Evolutionary conservation across 495 filamentous ascomycete species (phyloP), one percentile per base, ranked within the genome.

Genomic region (Tuber brumale): DNA sequence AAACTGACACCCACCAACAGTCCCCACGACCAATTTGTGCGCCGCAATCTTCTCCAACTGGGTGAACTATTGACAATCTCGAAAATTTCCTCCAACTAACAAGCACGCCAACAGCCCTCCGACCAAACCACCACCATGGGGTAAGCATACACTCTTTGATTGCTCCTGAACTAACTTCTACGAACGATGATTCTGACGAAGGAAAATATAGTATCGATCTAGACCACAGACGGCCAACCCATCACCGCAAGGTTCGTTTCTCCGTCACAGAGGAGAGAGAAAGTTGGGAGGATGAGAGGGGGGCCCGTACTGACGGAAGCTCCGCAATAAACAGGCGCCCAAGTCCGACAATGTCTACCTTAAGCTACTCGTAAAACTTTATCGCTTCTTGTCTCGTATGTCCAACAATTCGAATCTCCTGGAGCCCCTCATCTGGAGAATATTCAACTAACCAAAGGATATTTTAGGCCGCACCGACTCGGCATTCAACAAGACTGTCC

Each of bases 311-410:
- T 81, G 48, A 81, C 46, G 66, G 69, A 44, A 57, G 43, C 46
- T 72, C 84, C 94, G 95, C 87, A 92, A 94, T 87, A 94, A 93
- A 82, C 37, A 82, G 90, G 95, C 95, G 77, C 92, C 95, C 79
- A 97, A 98, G 89, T 95, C 92, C 87, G 93, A 97, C 87, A 98
- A 99, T 88, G 93, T 94, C 81, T 98, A 97, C 87, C 88, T 97
- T 83, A 93, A 94, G 89, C 91, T 99, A 80, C 88, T 98, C 84
- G 94, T 97, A 87, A 97, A 97, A 91, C 92, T 99, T 42, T 99
- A 98, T 90, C 91, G 92, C 87, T 99, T 99, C 91, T 88, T 99
- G 83, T 92, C 94, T 82, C 94, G 95, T 97, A 92, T 87, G 94
- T 90, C 37, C 72, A 27, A 69, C 76, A 76, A 70, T 61, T 21